These are phyloP conservation scores for Leptomonas pyrrhocoris DNA, from an alignment of 208 protist genomes.

Conservation along the genomic window DNA sequence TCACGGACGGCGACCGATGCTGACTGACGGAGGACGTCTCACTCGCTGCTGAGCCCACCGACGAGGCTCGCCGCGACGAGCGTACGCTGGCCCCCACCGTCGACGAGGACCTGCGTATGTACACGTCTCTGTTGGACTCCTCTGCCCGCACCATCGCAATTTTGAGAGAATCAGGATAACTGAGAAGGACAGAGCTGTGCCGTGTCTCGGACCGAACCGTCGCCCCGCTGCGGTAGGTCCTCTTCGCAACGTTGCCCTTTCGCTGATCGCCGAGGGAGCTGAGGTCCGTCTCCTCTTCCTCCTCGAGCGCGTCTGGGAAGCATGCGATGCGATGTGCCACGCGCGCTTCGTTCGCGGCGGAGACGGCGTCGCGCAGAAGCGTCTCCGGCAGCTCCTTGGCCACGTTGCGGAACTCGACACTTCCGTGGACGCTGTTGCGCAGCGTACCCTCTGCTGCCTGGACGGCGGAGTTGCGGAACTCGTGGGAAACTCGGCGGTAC, in stretches of 20 bases:
- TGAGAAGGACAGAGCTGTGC: conserved; percentile 21
- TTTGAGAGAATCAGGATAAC: conserved; percentile 29
- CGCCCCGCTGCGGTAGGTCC: background rate
- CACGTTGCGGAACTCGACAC: conserved; percentile 19
- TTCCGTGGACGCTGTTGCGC: conserved; percentile 33
- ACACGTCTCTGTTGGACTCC: conserved; percentile 15
- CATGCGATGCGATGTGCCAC: conserved; percentile 51
- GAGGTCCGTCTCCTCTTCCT: conserved; percentile 36
- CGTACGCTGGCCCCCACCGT: conserved; percentile 3
- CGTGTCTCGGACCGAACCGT: conserved; percentile 17
- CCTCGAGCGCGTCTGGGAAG: conserved; percentile 29
- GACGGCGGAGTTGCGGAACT: conserved; percentile 25
- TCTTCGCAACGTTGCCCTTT: background rate
- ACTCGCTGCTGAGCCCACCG: conserved; percentile 1
- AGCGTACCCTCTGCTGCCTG: conserved; percentile 33
- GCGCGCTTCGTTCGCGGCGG: conserved; percentile 30
- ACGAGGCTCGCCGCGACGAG: conserved; percentile 21
- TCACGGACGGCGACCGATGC: background rate
- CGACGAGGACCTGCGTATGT: conserved; percentile 13
- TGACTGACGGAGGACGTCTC: conserved; percentile 7
- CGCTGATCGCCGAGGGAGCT: conserved; percentile 7
- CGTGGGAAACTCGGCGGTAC: background rate
- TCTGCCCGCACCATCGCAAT: conserved; percentile 20
- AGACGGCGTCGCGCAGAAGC: conserved; percentile 19
- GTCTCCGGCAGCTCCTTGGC: conserved; percentile 14